phyloP scores from a whole-genome alignment of 2,329 filamentous ascomycete genomes.

The Neofusicoccum cordaticola region DNA sequence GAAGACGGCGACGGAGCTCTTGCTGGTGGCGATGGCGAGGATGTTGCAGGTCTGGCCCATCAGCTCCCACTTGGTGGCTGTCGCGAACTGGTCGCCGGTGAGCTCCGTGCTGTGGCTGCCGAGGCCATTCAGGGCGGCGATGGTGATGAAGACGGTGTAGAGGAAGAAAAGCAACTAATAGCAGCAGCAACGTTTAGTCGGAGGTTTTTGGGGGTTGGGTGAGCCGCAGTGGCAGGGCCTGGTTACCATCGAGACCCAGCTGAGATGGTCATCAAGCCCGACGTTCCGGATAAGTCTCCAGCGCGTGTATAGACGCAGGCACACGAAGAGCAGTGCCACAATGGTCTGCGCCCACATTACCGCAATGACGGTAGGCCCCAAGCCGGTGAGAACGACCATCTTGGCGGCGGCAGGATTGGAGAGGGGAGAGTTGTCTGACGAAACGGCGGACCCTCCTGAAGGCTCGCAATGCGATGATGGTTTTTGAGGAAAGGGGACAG shows the following conservation, averaged over 20 bases:
- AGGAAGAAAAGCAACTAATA: conserved; percentile 27
- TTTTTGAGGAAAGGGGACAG: neutral
- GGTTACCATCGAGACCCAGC: conserved; percentile 17
- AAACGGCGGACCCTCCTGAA: neutral
- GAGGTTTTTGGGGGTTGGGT: neutral
- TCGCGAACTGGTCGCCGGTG: conserved; percentile 25
- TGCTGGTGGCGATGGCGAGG: conserved; percentile 29
- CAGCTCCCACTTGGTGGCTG: conserved; percentile 31
- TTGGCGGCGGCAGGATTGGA: neutral
- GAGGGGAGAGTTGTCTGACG: neutral
- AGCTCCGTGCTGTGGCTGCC: conserved; percentile 27
- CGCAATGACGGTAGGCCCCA: neutral
- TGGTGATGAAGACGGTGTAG: conserved; percentile 26
- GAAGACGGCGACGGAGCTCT: conserved; percentile 30
- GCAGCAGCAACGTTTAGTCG: neutral
- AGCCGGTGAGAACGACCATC: neutral
- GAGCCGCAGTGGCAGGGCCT: neutral
- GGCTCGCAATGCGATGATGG: neutral
- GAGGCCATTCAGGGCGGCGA: conserved; percentile 29
- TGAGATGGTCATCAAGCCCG: conserved; percentile 30
- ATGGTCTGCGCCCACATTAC: conserved; percentile 32
- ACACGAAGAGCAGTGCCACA: conserved; percentile 27
- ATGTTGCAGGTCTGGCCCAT: conserved; percentile 31
- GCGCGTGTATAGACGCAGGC: conserved; percentile 28
- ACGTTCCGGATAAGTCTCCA: conserved; percentile 27